These are phyloP conservation scores for Cordyceps fumosorosea DNA, from an alignment of 2,329 filamentous ascomycete genomes.

Conservation along the genomic window DNA sequence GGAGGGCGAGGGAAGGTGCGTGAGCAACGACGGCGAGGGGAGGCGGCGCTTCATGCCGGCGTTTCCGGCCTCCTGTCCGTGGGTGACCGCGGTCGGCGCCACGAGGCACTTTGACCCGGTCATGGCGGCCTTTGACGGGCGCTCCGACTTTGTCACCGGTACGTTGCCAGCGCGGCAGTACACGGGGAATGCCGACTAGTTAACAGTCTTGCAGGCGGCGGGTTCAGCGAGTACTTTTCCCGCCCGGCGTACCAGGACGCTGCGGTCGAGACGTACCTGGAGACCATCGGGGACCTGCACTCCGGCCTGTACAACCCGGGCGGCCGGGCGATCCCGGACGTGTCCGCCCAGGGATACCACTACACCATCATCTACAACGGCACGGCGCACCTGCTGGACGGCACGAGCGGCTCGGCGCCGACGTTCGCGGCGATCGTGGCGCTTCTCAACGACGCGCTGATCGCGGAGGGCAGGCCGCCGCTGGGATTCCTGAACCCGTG, in stretches of 20 bases:
- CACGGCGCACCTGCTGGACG: neutral
- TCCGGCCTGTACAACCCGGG: constrained; percentile 35
- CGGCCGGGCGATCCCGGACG: constrained; percentile 56
- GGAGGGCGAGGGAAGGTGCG: neutral
- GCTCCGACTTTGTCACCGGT: constrained; percentile 25
- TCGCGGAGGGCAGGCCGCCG: constrained; percentile 44
- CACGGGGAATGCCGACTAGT: no score
- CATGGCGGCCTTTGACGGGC: constrained; percentile 43
- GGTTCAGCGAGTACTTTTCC: constrained; percentile 26
- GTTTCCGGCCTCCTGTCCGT: constrained; percentile 38
- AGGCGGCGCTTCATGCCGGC: constrained; percentile 32
- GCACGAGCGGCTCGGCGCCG: constrained; percentile 49
- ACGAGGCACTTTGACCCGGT: constrained; percentile 40
- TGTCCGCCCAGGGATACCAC: constrained; percentile 45
- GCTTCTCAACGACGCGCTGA: constrained; percentile 57
- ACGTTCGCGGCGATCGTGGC: constrained; percentile 56
- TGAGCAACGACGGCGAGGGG: constrained; percentile 3
- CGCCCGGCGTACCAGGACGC: neutral
- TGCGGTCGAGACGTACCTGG: constrained; percentile 36
- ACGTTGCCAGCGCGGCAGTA: no score
- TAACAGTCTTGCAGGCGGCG: neutral
- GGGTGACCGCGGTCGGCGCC: constrained; percentile 51
- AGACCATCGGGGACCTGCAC: constrained; percentile 40
- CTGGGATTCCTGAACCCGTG: constrained; percentile 58
- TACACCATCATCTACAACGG: constrained; percentile 24